A percentile compares a stretch with the other conserved stretches of the same genome.
Evolutionary conservation across 257 asterid genomes (phyloP).

Genomic region (Orobanche coerulescens): DNA sequence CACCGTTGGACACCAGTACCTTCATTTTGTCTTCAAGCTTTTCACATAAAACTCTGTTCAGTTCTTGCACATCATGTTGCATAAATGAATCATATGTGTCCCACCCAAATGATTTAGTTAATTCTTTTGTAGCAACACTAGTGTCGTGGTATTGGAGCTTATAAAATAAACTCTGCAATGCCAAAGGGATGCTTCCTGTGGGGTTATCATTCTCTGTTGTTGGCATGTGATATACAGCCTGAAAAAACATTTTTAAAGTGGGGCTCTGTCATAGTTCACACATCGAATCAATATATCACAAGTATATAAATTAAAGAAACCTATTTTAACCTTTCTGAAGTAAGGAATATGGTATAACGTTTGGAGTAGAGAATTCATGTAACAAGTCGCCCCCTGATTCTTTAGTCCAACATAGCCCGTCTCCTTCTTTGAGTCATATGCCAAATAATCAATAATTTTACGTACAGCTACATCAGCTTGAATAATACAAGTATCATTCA

Average conservation of each 20-base stretch:
- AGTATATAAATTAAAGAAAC: slow-evolving; percentile 17
- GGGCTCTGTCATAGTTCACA: slow-evolving; percentile 21
- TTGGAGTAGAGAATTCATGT: slow-evolving; percentile 96
- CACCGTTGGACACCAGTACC: slow-evolving; percentile 36
- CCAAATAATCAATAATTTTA: slow-evolving; percentile 84
- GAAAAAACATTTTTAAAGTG: slow-evolving; percentile 25
- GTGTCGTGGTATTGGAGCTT: slow-evolving; percentile 92
- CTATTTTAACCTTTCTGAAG: slow-evolving; percentile 72
- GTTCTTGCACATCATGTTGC: slow-evolving; percentile 99
- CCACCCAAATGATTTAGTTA: slow-evolving; percentile 99
- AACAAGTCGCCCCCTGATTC: slow-evolving; percentile 99
- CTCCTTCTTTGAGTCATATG: slow-evolving; percentile 96
- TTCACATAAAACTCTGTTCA: slow-evolving; percentile 84
- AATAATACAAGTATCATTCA: slow-evolving; percentile 67
- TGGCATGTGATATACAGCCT: slow-evolving; percentile 99
- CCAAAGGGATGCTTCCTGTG: slow-evolving; percentile 98
- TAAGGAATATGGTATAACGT: slow-evolving; percentile 91
- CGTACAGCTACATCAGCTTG: slow-evolving; percentile 98
- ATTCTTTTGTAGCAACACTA: slow-evolving; percentile 92
- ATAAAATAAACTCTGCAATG: slow-evolving; percentile 92
- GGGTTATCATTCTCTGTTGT: slow-evolving; percentile 99
- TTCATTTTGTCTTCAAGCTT: slow-evolving; percentile 99
- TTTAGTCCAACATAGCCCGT: slow-evolving; percentile 97
- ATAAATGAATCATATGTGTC: slow-evolving; percentile 92
- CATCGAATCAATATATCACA: slow-evolving; percentile 16